phyloP scores from a whole-genome alignment of 1,284 basidiomycete genomes.

The Leccinum angustisporum region DNA sequence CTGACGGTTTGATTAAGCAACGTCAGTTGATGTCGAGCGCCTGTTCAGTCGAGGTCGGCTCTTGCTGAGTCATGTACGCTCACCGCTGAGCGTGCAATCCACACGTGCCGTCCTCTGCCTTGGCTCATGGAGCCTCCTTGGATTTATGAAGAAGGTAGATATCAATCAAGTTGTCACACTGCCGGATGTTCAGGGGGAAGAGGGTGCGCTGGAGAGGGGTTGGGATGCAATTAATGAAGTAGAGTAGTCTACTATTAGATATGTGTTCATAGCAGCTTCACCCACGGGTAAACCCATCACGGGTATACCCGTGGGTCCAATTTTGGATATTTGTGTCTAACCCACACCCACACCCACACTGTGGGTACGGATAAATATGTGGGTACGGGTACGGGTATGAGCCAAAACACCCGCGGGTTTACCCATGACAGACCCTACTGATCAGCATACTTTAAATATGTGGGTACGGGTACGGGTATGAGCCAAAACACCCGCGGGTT shows the following conservation, averaged over 20 bases:
- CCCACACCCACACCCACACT: background rate
- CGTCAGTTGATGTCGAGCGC: constrained; percentile 31
- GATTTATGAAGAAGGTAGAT: constrained; percentile 26
- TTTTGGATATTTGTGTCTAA: background rate
- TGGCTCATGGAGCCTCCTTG: constrained; percentile 25
- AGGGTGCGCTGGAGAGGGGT: background rate
- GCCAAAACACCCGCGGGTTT: background rate
- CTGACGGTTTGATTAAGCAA: constrained; percentile 6
- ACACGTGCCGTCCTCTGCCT: constrained; percentile 31
- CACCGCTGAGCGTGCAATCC: constrained; percentile 22
- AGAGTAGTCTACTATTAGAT: background rate
- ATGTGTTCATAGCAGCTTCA: background rate
- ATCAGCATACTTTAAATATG: background rate
- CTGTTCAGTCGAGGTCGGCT: constrained; percentile 29
- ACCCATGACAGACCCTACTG: background rate
- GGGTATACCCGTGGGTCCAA: background rate
- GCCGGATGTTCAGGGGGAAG: constrained; percentile 2
- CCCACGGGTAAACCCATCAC: background rate
- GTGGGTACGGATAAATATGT: background rate
- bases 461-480: background rate
- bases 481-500: background rate
- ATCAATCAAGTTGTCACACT: constrained; percentile 9
- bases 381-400: background rate
- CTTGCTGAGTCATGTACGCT: constrained; percentile 25
- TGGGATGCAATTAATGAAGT: constrained; percentile 1